phyloP scores from a whole-genome alignment of 331 rosid genomes.

The Quercus lobata region DNA sequence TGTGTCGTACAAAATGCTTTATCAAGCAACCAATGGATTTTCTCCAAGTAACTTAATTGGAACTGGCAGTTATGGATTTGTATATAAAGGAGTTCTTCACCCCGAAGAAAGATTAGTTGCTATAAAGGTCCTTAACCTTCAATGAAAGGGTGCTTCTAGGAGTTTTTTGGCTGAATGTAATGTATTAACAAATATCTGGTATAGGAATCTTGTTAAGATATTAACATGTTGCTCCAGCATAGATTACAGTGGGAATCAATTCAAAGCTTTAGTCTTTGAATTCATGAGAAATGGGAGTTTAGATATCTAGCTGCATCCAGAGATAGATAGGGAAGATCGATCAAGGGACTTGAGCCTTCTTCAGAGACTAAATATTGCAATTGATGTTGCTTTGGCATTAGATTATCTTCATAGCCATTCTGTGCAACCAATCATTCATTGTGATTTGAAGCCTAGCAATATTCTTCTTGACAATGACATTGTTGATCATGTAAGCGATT shows the following conservation, averaged over 20 bases:
- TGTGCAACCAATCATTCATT: constrained; percentile 25
- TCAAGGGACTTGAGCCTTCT: background rate
- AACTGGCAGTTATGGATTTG: constrained; percentile 11
- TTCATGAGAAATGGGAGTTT: no score
- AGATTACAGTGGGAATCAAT: constrained; percentile 27
- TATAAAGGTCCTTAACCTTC: no score
- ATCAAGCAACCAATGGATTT: no score
- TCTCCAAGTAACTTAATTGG: constrained; percentile 14
- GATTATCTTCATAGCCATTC: constrained; percentile 39
- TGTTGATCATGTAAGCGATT: constrained; percentile 28
- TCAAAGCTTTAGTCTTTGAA: constrained; percentile 31
- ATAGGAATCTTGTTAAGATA: constrained; percentile 34
- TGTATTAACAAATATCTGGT: constrained; percentile 24
- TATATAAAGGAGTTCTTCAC: constrained; percentile 17
- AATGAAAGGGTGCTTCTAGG: constrained; percentile 27
- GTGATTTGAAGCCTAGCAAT: constrained; percentile 29
- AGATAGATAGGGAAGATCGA: no score
- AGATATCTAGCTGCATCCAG: no score
- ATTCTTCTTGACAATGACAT: constrained; percentile 31
- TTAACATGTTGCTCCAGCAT: constrained; percentile 27
- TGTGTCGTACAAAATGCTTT: no score
- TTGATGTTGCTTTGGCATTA: constrained; percentile 39
- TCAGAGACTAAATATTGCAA: background rate
- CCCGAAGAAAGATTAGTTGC: constrained; percentile 4
- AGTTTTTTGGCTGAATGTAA: constrained; percentile 35